Base-by-base conservation (phyloP, 2,329 filamentous ascomycete species). In the Myriosclerotinia curreyana region DNA sequence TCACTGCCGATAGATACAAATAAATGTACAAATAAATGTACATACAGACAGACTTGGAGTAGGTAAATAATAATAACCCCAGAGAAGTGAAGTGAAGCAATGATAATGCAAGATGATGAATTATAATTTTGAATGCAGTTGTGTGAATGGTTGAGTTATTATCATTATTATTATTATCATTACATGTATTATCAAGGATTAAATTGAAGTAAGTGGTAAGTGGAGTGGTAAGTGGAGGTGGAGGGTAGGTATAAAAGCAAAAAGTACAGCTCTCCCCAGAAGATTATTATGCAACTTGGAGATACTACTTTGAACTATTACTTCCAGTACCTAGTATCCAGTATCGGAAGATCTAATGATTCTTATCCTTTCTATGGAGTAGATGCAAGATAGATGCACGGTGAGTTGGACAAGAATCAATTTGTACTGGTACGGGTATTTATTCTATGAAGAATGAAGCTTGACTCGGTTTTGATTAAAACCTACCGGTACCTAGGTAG, bases 271-370 rank as follows among this genome's bases (percentile, higher is more conserved):
- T n/a, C n/a, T n/a, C n/a, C n/a, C n/a, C n/a, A n/a, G n/a, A n/a
- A n/a, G n/a, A n/a, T n/a, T n/a, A n/a, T 65, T 42, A 42, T 17
- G 17, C 7, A 20, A 44, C 17, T 54, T 31, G 59, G 46, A 52
- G 53, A 65, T 65, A n/a, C n/a, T n/a, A n/a, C 64, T 60, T 52
- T 62, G 65, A 62, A 20, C 6, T 5, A n/a, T 31, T 44, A 9
- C 44, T 5, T 31, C 22, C 38, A 56, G 17, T 28, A 25, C 20
- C n/a, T n/a, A n/a, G n/a, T n/a, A n/a, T n/a, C n/a, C n/a, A n/a
- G n/a, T n/a, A n/a, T n/a, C n/a, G n/a, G n/a, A n/a, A n/a, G n/a
- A n/a, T n/a, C n/a, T n/a, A n/a, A n/a, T n/a, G n/a, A n/a, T n/a
- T n/a, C n/a, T n/a, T n/a, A n/a, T n/a, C n/a, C n/a, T n/a, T n/a